Conservation (phyloP, 2,329 filamentous ascomycete genomes). For the Phialophora chinensis region DNA sequence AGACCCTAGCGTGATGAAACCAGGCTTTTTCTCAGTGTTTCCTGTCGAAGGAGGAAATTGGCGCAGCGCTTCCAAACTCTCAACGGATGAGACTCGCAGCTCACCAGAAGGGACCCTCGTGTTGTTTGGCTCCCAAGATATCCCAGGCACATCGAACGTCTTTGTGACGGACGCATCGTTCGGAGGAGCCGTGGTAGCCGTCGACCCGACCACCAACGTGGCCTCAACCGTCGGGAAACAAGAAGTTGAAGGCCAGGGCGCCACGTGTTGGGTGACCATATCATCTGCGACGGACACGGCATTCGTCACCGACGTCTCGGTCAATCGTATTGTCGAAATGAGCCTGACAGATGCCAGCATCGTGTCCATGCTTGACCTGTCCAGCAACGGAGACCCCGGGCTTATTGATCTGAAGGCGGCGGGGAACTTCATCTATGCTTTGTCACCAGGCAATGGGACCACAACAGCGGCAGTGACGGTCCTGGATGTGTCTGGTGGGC, state of each 20-base stretch:
- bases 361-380: slow-evolving; percentile 51
- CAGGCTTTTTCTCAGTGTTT: slow-evolving; percentile 63
- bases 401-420: slow-evolving; percentile 61
- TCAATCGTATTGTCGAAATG: slow-evolving; percentile 64
- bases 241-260: slow-evolving; percentile 56
- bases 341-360: slow-evolving; percentile 57
- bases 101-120: slow-evolving; percentile 63
- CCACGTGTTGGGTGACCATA: slow-evolving; percentile 65
- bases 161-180: slow-evolving; percentile 66
- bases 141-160: slow-evolving; percentile 54
- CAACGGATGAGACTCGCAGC: slow-evolving; percentile 44
- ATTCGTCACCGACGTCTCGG: slow-evolving; percentile 64
- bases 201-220: slow-evolving; percentile 45
- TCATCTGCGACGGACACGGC: slow-evolving; percentile 56
- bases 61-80: slow-evolving; percentile 16
- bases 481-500: slow-evolving; percentile 47
- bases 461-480: slow-evolving; percentile 47
- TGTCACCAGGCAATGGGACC: slow-evolving; percentile 60
- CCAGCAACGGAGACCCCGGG: slow-evolving; percentile 57
- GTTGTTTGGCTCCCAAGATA: slow-evolving; percentile 60
- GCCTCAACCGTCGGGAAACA: slow-evolving; percentile 47
- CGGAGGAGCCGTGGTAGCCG: slow-evolving; percentile 58
- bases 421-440: slow-evolving; percentile 63
- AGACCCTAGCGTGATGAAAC: slow-evolving; percentile 60
- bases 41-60: slow-evolving; percentile 46